These are phyloP conservation scores for Radiomyces spectabilis DNA, from an alignment of 192 early-diverging fungal genomes.

Conservation along the genomic window DNA sequence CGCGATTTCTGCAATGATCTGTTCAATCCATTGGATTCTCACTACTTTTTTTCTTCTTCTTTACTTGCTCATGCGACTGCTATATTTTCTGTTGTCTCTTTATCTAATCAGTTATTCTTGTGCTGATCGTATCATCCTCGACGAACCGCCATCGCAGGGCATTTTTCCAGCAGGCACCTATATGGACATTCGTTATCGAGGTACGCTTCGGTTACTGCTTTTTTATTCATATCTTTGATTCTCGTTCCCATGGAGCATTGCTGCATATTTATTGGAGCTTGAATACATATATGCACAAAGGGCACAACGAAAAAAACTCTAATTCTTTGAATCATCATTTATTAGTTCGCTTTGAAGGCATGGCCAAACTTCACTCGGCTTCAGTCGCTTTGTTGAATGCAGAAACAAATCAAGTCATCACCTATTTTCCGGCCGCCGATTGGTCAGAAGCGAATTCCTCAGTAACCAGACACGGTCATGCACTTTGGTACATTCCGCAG, in stretches of 20 bases:
- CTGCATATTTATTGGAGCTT: no score
- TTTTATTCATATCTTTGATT: no score
- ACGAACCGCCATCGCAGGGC: background rate
- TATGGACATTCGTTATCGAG: slow-evolving; percentile 3
- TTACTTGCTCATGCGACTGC: no score
- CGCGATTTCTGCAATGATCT: no score
- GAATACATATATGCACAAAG: no score
- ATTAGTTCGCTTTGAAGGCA: slow-evolving; percentile 1
- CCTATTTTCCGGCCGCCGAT: background rate
- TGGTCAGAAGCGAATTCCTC: background rate
- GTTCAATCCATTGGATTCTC: no score
- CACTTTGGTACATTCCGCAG: background rate
- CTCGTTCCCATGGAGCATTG: no score
- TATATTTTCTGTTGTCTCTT: no score
- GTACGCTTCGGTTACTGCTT: no score
- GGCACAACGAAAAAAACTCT: background rate
- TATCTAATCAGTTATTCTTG: no score
- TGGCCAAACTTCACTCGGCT: background rate
- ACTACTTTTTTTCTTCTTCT: no score
- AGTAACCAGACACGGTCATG: background rate
- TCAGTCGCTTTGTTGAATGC: background rate
- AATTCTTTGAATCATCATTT: background rate
- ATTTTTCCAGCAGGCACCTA: background rate
- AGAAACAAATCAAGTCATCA: background rate
- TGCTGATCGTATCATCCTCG: slow-evolving; percentile 1